A percentile compares a stretch with the other conserved stretches of the same genome.
These are phyloP conservation scores for Platanthera zijinensis DNA, from an alignment of 106 monocot genomes.

Conservation along the genomic window DNA sequence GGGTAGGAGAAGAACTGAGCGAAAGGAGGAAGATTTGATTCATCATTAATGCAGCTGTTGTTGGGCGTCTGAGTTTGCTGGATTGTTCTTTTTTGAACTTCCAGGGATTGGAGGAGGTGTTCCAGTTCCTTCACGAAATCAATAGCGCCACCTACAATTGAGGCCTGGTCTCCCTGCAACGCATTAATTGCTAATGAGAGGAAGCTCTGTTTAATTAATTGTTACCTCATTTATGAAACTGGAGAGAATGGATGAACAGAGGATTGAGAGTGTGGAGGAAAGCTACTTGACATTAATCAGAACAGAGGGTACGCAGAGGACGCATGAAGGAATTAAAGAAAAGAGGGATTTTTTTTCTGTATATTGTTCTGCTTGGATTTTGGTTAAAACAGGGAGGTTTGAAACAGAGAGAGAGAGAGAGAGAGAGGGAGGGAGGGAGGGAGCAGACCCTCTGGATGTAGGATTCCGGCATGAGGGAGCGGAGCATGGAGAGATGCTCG, in stretches of 20 bases:
- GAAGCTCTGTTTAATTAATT: background rate
- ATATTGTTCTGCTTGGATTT: background rate
- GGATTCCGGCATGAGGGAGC: conserved; percentile 86
- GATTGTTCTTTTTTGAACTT: conserved; percentile 62
- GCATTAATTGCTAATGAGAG: background rate
- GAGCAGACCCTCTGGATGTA: conserved; percentile 72
- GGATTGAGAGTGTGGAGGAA: background rate
- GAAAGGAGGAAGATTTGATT: conserved; percentile 41
- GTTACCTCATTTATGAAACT: conserved; percentile 8
- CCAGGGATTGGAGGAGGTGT: conserved; percentile 80
- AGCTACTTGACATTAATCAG: background rate
- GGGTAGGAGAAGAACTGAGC: conserved; percentile 79
- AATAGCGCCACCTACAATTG: conserved; percentile 92
- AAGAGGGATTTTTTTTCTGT: background rate
- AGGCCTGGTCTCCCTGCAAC: conserved; percentile 91
- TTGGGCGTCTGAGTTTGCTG: conserved; percentile 15
- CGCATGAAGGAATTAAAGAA: background rate
- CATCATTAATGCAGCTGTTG: background rate
- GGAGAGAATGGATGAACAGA: background rate
- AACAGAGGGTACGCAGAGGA: background rate
- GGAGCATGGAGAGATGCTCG: conserved; percentile 79
- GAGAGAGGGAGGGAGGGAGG: background rate
- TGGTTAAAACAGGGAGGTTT: background rate
- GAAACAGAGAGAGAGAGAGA: background rate
- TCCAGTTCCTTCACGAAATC: conserved; percentile 96